Percentiles rank a stretch among this genome's conserved stretches.
Conservation (phyloP, 306 rosid genomes). For the Corylus heterophylla region DNA sequence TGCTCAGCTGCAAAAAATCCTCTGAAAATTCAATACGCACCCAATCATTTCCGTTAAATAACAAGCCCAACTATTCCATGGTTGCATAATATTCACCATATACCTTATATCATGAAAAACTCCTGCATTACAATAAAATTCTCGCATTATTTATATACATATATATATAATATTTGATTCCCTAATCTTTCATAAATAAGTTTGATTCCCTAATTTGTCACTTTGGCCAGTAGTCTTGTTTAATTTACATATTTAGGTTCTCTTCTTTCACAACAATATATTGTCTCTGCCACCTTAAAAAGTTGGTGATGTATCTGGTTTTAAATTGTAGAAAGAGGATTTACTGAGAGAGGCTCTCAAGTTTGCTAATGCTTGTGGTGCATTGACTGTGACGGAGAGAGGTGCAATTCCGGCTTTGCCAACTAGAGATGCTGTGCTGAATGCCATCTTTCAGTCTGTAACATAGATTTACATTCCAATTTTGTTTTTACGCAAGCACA, state of each 20-base stretch:
- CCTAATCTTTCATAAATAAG: too few species aligned
- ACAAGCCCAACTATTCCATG: too few species aligned
- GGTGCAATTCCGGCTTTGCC: slow-evolving; percentile 99
- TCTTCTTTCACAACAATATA: neutral
- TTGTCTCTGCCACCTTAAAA: neutral
- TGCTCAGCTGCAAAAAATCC: too few species aligned
- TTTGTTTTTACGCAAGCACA: slow-evolving; percentile 18
- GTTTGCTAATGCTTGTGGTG: slow-evolving; percentile 95
- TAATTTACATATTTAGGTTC: neutral
- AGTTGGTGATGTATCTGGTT: slow-evolving; percentile 7
- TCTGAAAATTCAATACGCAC: too few species aligned
- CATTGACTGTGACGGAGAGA: slow-evolving; percentile 85
- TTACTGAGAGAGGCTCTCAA: slow-evolving; percentile 76
- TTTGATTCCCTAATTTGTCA: too few species aligned
- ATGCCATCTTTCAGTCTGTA: slow-evolving; percentile 56
- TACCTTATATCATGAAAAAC: too few species aligned
- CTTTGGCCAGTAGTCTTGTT: neutral
- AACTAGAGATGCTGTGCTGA: slow-evolving; percentile 65
- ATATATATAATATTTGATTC: too few species aligned
- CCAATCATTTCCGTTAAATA: too few species aligned
- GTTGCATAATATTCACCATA: too few species aligned
- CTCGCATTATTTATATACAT: too few species aligned
- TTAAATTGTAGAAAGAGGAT: slow-evolving; percentile 68
- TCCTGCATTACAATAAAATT: too few species aligned
- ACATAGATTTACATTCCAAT: slow-evolving; percentile 28